A percentile compares a stretch with the other conserved stretches of the same genome.
Evolutionary conservation across 768 basidiomycete species (phyloP).

Genomic region (Psilocybe sp.): DNA sequence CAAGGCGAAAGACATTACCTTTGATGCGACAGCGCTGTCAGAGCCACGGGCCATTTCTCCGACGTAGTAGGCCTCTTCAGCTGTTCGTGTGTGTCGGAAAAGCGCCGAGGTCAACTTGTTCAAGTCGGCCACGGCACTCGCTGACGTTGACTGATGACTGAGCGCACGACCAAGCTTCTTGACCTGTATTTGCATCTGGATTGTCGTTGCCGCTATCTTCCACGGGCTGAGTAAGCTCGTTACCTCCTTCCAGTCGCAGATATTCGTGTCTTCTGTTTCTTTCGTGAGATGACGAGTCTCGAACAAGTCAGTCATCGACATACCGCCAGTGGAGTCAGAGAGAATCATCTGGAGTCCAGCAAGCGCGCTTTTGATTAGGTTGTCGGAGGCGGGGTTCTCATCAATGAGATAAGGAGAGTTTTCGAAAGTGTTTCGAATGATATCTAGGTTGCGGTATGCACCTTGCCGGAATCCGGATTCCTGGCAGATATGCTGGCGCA

Average conservation of each 20-base stretch:
- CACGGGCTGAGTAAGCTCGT: slow-evolving; percentile 75
- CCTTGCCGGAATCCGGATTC: slow-evolving; percentile 70
- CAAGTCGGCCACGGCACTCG: slow-evolving; percentile 57
- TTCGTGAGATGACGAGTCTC: background rate
- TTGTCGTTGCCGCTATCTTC: slow-evolving; percentile 79
- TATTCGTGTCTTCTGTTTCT: slow-evolving; percentile 37
- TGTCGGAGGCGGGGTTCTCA: slow-evolving; percentile 37
- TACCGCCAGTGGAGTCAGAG: slow-evolving; percentile 61
- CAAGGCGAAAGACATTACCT: slow-evolving; percentile 38
- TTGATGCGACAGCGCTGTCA: slow-evolving; percentile 61
- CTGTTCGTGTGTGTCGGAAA: slow-evolving; percentile 70
- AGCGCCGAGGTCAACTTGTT: slow-evolving; percentile 65
- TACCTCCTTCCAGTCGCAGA: slow-evolving; percentile 58
- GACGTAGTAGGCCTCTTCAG: slow-evolving; percentile 79
- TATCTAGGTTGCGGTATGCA: slow-evolving; percentile 72
- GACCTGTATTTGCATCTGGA: slow-evolving; percentile 74
- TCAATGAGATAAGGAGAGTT: slow-evolving; percentile 49
- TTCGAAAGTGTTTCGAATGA: slow-evolving; percentile 69
- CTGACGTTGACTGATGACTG: slow-evolving; percentile 49
- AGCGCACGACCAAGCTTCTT: slow-evolving; percentile 72
- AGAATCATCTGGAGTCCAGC: slow-evolving; percentile 66
- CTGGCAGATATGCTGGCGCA: slow-evolving; percentile 61
- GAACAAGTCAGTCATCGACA: slow-evolving; percentile 12
- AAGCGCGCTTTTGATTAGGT: slow-evolving; percentile 59
- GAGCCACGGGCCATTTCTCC: slow-evolving; percentile 79